Base-by-base conservation (phyloP, 495 filamentous ascomycete species). In the Hypomontagnella monticulosa region DNA sequence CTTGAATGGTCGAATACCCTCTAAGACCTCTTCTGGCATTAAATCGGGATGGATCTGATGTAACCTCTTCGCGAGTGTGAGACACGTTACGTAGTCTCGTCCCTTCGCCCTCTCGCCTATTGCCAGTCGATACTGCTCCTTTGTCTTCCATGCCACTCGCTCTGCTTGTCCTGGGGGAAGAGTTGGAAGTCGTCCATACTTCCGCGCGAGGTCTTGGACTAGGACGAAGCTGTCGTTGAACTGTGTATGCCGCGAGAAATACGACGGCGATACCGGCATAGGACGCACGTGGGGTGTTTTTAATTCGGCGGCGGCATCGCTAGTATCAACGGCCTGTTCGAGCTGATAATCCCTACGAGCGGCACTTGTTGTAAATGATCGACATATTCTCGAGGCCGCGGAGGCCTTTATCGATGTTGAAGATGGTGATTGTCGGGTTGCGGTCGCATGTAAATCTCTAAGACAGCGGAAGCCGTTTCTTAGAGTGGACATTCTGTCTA, bases 181-280 rank as follows among this genome's bases (percentile, higher is more conserved):
- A 2, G 77, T 83, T 0, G 95, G 95, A 16, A 98, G 86, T 5
- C 84, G 78, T 40, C 86, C 81, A 73, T 94, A 87, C 73, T 85
- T 87, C 32, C 85, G 85, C 51, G 90, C 77, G 16, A 98, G 83
- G 8, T 83, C 73, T 66, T 92, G 85, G 11, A 99, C 83, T 1
- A 76, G 73, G 61, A 99, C 84, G 67, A 91, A 84, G 73, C 90
- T 85, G 76, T 99, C 95, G 78, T 89, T 94, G 82, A 96, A 97
- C 34, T 82, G 80, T 2, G 93, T 90, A 37, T 85, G 89, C 32
- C 88, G 89, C 62, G 92, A 93, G 83, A 98, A 99, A 79, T 98
- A 99, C 44, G 93, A 92, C 1, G 91, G 89, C 6, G 95, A 97
- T 0, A 84, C 82, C 14, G 95, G 95, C 34, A 96, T 79, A 20